Evolutionary conservation across 148 eudicot species (phyloP).

Genomic region (Spergularia bocconei): DNA sequence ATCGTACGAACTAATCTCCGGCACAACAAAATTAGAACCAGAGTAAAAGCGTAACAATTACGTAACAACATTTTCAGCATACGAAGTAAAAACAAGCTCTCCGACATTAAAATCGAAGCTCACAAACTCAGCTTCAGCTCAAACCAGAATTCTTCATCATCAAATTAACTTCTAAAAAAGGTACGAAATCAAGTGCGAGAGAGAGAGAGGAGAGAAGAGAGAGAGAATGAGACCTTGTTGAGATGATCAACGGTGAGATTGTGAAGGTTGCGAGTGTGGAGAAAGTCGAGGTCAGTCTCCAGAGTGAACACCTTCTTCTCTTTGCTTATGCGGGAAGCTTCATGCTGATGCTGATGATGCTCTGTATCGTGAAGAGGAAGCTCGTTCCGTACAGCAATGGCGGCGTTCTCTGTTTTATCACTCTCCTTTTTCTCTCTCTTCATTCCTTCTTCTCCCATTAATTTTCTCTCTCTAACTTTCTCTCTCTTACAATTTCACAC

Average conservation of each 20-base stretch:
- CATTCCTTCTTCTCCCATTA: no score
- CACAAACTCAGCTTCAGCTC: neutral
- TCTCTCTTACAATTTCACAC: neutral
- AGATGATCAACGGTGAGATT: constrained; percentile 27
- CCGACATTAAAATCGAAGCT: neutral
- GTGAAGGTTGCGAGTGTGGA: constrained; percentile 17
- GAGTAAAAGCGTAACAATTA: no score
- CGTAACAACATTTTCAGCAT: no score
- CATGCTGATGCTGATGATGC: neutral
- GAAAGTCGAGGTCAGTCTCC: constrained; percentile 37
- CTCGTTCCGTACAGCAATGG: no score
- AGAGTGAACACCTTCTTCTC: constrained; percentile 23
- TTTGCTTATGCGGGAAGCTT: neutral
- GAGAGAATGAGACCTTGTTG: constrained; percentile 26
- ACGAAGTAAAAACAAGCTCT: no score
- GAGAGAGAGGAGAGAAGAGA: neutral
- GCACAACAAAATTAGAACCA: no score
- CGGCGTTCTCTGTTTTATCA: no score
- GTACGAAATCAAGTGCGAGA: neutral
- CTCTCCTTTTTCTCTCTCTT: no score
- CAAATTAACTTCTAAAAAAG: neutral
- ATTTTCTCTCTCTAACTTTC: neutral
- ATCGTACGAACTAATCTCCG: no score
- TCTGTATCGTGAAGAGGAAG: neutral
- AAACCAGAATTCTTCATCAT: neutral